Percentiles rank a stretch among this genome's conserved stretches.
phyloP scores from a whole-genome alignment of 495 filamentous ascomycete genomes.

The Melanomma pulvis-pyrius region DNA sequence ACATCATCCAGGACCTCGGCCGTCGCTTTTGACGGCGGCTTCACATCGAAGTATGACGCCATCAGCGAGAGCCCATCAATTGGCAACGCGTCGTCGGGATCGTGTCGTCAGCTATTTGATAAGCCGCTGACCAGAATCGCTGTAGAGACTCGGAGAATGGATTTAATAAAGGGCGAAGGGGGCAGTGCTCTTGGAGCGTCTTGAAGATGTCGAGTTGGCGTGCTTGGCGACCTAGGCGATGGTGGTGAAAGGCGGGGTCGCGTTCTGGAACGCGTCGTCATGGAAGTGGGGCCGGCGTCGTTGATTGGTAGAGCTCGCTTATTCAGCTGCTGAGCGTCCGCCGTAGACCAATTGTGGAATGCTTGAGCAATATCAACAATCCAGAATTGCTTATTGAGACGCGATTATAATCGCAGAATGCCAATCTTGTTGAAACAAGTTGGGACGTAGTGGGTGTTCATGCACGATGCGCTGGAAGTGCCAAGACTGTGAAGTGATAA shows the following conservation, averaged over 20 bases:
- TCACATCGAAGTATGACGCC: constrained; percentile 29
- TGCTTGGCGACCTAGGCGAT: not conserved
- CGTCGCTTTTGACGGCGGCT: constrained; percentile 18
- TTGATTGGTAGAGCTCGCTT: not conserved
- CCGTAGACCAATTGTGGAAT: not conserved
- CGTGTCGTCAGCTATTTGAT: not conserved
- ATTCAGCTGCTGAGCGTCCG: not conserved
- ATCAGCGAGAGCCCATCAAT: constrained; percentile 2
- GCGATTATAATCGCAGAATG: no score
- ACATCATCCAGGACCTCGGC: not conserved
- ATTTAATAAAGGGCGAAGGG: not conserved
- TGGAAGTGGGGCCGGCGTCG: not conserved
- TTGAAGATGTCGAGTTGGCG: not conserved
- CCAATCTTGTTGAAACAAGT: no score
- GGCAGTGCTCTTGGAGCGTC: constrained; percentile 5
- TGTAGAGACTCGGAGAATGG: not conserved
- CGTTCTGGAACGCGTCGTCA: not conserved
- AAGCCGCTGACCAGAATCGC: not conserved
- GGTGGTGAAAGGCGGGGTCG: not conserved
- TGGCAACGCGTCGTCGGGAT: not conserved
- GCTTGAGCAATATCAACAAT: not conserved
- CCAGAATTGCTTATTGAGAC: no score
- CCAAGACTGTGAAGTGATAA: no score
- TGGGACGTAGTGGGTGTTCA: no score
- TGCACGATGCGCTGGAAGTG: no score